Evolutionary conservation across 371 early-diverging fungal genomes (phyloP).

Genomic region (Rhizomucor miehei): DNA sequence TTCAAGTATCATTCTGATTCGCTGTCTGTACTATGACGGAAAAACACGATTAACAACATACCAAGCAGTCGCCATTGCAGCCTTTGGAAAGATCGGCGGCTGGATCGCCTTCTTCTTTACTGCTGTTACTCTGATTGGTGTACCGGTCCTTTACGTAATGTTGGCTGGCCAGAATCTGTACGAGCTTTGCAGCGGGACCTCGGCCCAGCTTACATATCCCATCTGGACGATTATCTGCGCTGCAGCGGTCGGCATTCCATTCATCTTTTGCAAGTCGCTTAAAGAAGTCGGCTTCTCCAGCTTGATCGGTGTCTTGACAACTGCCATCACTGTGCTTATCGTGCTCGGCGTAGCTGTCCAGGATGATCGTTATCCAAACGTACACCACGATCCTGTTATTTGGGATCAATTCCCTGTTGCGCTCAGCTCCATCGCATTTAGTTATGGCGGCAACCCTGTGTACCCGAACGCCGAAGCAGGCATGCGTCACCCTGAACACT

Average conservation of each 20-base stretch:
- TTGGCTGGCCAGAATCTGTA: conserved; percentile 65
- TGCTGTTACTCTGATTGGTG: conserved; percentile 62
- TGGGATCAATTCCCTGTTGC: conserved; percentile 59
- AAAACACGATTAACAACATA: conserved; percentile 47
- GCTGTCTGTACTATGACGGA: conserved; percentile 22
- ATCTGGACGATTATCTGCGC: conserved; percentile 69
- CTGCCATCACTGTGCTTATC: conserved; percentile 38
- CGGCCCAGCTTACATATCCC: conserved; percentile 20
- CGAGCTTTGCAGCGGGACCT: conserved; percentile 37
- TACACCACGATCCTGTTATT: conserved; percentile 38
- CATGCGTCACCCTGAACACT: conserved; percentile 74
- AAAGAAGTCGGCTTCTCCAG: conserved; percentile 69
- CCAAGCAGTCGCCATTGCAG: conserved; percentile 62
- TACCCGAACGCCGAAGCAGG: conserved; percentile 71
- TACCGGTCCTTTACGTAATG: conserved; percentile 69
- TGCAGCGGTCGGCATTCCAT: conserved; percentile 63
- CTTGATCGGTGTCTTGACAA: conserved; percentile 35
- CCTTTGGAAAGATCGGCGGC: conserved; percentile 62
- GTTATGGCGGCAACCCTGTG: conserved; percentile 52
- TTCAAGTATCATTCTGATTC: conserved; percentile 21
- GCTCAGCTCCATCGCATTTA: conserved; percentile 57
- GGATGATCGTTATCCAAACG: conserved; percentile 7
- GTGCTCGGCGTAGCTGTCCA: conserved; percentile 31
- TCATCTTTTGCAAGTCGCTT: conserved; percentile 66
- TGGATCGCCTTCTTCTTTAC: conserved; percentile 66